Evolutionary conservation across 129 eudicot species (phyloP).

Genomic region (Artemisia annua): DNA sequence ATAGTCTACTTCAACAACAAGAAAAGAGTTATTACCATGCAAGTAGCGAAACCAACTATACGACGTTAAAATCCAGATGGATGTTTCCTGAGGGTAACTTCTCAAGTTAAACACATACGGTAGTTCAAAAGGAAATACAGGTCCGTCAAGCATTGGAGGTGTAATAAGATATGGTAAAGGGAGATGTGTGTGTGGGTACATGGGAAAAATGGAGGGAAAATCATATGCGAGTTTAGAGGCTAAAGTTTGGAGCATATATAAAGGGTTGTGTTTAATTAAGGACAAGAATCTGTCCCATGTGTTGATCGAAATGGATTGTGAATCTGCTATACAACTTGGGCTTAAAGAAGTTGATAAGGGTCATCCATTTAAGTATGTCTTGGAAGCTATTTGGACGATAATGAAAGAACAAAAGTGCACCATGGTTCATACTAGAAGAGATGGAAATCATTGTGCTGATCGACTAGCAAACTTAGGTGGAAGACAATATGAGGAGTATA

Average conservation of each 20-base stretch:
- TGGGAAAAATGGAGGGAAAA: slow-evolving; percentile 19
- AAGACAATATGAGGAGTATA: neutral
- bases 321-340: neutral
- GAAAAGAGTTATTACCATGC: neutral
- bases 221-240: neutral
- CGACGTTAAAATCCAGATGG: neutral
- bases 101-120: slow-evolving; percentile 27
- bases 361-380: neutral
- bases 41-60: neutral
- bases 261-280: slow-evolving; percentile 14
- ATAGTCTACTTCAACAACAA: neutral
- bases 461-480: slow-evolving; percentile 23
- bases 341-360: neutral
- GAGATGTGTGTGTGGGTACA: slow-evolving; percentile 23
- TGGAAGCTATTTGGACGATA: neutral
- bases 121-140: slow-evolving; percentile 25
- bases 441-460: slow-evolving; percentile 31
- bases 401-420: slow-evolving; percentile 12
- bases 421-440: slow-evolving; percentile 20
- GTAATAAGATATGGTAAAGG: slow-evolving; percentile 5
- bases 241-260: slow-evolving; percentile 6
- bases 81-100: neutral
- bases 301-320: slow-evolving; percentile 16
- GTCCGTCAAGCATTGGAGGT: slow-evolving; percentile 24
- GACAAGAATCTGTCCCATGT: neutral